Conservation (phyloP, 805 yeast genomes). For the Pichia deserticola region DNA sequence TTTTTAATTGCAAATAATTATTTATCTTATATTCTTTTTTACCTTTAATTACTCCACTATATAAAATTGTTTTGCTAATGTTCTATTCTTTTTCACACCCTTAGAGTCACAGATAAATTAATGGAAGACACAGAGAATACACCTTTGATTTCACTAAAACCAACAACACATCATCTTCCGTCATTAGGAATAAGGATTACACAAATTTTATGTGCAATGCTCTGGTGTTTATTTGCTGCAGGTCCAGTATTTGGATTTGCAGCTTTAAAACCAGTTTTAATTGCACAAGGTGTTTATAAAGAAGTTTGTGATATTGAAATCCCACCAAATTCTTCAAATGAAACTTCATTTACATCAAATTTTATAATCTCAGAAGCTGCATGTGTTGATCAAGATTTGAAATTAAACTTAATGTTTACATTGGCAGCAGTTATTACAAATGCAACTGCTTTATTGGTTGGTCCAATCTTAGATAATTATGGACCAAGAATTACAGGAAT, state of each 20-base stretch:
- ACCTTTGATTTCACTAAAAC: conserved; percentile 15
- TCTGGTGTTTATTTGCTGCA: conserved; percentile 87
- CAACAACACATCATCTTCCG: conserved; percentile 14
- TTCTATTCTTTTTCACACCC: not conserved
- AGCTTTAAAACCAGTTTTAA: conserved; percentile 78
- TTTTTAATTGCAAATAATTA: too few relatives aligned
- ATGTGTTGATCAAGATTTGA: conserved; percentile 76
- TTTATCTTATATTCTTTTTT: too few relatives aligned
- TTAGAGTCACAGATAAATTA: not conserved
- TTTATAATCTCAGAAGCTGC: conserved; percentile 9
- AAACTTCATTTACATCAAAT: not conserved
- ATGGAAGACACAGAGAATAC: conserved; percentile 18
- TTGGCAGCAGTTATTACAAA: conserved; percentile 84
- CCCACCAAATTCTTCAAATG: not conserved
- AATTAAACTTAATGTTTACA: conserved; percentile 76
- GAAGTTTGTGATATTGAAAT: conserved; percentile 40
- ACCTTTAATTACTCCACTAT: not conserved
- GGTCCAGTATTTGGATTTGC: conserved; percentile 96
- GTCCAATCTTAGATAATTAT: conserved; percentile 63
- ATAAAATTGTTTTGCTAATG: not conserved
- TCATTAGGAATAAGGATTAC: conserved; percentile 28
- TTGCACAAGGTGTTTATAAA: conserved; percentile 69
- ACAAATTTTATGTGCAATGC: conserved; percentile 67
- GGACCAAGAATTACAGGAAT: conserved; percentile 81
- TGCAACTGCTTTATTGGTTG: conserved; percentile 75